Base-by-base conservation (phyloP, 257 asterid genomes). In the Nicotiana knightiana region DNA sequence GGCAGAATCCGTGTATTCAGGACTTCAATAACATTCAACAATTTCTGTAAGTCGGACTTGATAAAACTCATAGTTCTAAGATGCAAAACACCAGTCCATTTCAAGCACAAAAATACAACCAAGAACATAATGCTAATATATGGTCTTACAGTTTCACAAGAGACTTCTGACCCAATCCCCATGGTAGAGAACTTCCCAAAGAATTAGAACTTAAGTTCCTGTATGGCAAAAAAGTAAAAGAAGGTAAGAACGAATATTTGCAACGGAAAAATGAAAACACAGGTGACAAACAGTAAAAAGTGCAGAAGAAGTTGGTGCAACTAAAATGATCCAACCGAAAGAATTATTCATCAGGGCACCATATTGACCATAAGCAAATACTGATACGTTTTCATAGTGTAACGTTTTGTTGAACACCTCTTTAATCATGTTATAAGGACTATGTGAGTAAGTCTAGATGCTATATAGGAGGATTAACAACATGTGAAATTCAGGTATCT, bases 171-270 rank as follows among this genome's bases (percentile, higher is more conserved):
- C 93, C 94, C 91, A 94, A 84, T 43, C 90, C 98, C 77, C 89
- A 77, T 6, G 98, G 98, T 67, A 94, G 71, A 87, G 71, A 83
- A 86, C 97, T 94, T 35, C 92, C 95, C 85, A 94, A 80, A 76
- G 95, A 87, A 85, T 94, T 94, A 81, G 93, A 82, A 84, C 97
- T 94, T 87, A 94, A 84, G 85, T 94, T 94, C 92, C 98, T 94
- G 96, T 89, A 90, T 81, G 67, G 21, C 37, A 75, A 48, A 71
- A 21, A 66, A 48, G 68, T 21, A 82, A 58, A 62, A 77, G 17
- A 39, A 77, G 61, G 71, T 39, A 76, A 21, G 57, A 53, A 73
- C 70, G 35, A 82, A 66, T 67, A 37, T 9, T 13, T 68, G 78
- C 55, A 7, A 64, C 35, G 67, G 7, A 12, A 65, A 58, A n/a